Conservation (phyloP, 768 basidiomycete genomes). For the Russula dissimulans region DNA sequence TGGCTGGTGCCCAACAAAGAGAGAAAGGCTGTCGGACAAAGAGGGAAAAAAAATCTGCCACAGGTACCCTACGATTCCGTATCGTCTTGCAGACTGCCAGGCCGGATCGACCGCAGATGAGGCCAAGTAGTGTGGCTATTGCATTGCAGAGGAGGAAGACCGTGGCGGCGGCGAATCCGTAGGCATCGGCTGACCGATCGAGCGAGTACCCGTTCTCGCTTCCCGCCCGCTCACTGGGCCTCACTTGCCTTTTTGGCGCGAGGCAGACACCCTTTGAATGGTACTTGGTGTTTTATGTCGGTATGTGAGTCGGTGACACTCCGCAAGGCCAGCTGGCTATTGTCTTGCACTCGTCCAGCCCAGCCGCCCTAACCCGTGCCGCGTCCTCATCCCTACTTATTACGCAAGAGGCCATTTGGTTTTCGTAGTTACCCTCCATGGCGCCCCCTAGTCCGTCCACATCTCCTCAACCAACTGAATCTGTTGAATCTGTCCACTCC, state of each 20-base stretch:
- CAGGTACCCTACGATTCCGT: no score
- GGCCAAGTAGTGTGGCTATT: no score
- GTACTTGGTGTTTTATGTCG: neutral
- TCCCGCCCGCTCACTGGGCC: slow-evolving; percentile 2
- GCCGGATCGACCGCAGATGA: no score
- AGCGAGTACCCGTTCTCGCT: neutral
- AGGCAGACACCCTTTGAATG: neutral
- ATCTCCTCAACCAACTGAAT: slow-evolving; percentile 14
- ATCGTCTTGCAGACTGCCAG: no score
- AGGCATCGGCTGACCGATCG: slow-evolving; percentile 1
- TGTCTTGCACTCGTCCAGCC: neutral
- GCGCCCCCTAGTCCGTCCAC: slow-evolving; percentile 14
- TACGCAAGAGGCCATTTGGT: neutral
- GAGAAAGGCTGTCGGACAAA: no score
- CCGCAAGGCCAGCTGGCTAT: neutral
- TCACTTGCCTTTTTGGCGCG: slow-evolving; percentile 1
- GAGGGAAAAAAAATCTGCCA: no score
- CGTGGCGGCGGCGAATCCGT: neutral
- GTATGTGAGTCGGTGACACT: neutral
- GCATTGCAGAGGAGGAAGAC: no score
- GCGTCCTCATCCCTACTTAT: neutral
- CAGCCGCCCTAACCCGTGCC: neutral
- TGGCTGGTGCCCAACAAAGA: no score
- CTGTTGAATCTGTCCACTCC: slow-evolving; percentile 24
- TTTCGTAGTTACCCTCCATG: slow-evolving; percentile 6